phyloP scores from a whole-genome alignment of 2,329 filamentous ascomycete species.

The Verticillium zaregamsianum region DNA sequence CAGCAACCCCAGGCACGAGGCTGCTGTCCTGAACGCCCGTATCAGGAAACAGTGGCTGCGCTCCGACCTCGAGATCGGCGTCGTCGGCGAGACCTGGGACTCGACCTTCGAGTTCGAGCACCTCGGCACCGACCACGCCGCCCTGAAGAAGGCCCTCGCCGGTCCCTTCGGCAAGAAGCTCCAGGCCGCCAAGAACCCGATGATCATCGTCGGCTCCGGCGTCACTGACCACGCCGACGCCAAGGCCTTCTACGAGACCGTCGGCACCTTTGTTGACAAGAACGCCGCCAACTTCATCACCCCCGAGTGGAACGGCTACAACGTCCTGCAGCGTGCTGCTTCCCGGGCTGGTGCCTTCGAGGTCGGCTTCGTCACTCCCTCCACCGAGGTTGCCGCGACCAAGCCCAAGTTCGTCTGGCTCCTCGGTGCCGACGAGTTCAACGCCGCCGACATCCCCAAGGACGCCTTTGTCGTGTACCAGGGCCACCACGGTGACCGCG shows the following conservation, averaged over 20 bases:
- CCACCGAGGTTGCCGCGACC: conserved; percentile 73
- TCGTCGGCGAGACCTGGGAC: conserved; percentile 86
- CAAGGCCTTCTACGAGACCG: conserved; percentile 87
- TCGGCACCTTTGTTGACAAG: conserved; percentile 91
- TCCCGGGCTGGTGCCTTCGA: conserved; percentile 93
- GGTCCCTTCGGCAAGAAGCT: conserved; percentile 94
- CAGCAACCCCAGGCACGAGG: conserved; percentile 93
- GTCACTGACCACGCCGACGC: conserved; percentile 88
- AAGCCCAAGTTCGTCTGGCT: conserved; percentile 96
- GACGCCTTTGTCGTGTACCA: conserved; percentile 97
- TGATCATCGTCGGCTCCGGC: conserved; percentile 94
- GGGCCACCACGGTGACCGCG: conserved; percentile 93
- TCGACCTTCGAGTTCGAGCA: conserved; percentile 96
- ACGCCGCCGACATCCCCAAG: conserved; percentile 82
- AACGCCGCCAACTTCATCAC: conserved; percentile 84
- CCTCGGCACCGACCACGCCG: conserved; percentile 71
- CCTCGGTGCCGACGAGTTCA: conserved; percentile 89
- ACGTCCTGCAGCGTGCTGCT: conserved; percentile 88
- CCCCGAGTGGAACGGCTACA: conserved; percentile 94
- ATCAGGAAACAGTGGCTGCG: conserved; percentile 98
- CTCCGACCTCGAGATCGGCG: conserved; percentile 87
- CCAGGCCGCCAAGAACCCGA: conserved; percentile 79
- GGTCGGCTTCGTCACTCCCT: conserved; percentile 88
- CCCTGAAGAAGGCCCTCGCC: conserved; percentile 79
- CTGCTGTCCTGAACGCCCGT: conserved; percentile 89